Percentiles rank a stretch among this genome's conserved stretches.
Conservation (phyloP, 2,329 filamentous ascomycete species). For the Botrytis deweyae region DNA sequence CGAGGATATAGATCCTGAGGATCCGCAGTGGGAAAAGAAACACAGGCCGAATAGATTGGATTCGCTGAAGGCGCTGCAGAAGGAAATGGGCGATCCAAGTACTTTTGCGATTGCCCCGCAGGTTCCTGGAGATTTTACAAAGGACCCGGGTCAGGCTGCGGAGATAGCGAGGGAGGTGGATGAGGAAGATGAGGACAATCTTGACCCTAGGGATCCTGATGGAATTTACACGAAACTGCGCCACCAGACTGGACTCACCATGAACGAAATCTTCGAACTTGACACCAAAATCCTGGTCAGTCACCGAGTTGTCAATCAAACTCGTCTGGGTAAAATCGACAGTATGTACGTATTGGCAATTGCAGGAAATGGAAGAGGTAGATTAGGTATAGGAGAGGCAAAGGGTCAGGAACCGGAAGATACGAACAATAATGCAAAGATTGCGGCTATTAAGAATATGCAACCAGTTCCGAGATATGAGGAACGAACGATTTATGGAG, state of each 20-base stretch:
- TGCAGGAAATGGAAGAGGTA: conserved; percentile 82
- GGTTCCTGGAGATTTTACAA: conserved; percentile 31
- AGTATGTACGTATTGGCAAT: conserved; percentile 74
- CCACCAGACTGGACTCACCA: conserved; percentile 53
- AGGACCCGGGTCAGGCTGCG: conserved; percentile 15
- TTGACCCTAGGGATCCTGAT: conserved; percentile 39
- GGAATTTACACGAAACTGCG: conserved; percentile 40
- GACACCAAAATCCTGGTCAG: conserved; percentile 70
- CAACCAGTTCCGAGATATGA: conserved; percentile 89
- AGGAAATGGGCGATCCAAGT: conserved; percentile 29
- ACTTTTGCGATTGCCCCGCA: conserved; percentile 31
- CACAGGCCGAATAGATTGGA: conserved; percentile 28
- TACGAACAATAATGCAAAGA: conserved; percentile 69
- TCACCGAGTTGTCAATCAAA: conserved; percentile 85
- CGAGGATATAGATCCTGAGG: conserved; percentile 23
- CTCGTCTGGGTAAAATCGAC: conserved; percentile 88
- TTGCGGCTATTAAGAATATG: conserved; percentile 88
- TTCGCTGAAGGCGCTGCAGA: conserved; percentile 29
- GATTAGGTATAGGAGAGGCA: conserved; percentile 84
- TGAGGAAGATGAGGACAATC: conserved; percentile 27
- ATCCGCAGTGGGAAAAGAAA: conserved; percentile 20
- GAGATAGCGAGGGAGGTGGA: conserved; percentile 22
- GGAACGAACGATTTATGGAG: conserved; percentile 85
- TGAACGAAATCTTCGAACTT: conserved; percentile 54
- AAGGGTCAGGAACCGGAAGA: conserved; percentile 75